Conservation (phyloP, 1,139 yeast genomes). For the Tardiomyces digboiensis region DNA sequence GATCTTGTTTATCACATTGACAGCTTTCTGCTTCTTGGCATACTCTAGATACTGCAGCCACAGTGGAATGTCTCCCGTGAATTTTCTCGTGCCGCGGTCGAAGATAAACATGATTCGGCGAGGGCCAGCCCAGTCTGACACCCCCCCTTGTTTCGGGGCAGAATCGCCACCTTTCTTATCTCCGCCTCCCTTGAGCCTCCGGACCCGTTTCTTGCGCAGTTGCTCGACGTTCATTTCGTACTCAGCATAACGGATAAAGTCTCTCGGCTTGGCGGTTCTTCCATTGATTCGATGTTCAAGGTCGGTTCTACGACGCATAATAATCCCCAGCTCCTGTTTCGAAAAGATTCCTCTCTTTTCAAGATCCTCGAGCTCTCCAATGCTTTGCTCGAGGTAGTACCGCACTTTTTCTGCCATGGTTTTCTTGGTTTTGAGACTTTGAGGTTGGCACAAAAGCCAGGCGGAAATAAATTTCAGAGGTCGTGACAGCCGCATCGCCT, state of each 20-base stretch:
- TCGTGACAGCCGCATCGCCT: not conserved
- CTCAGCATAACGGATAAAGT: slow-evolving; percentile 69
- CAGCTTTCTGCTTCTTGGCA: slow-evolving; percentile 67
- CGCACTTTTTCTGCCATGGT: slow-evolving; percentile 67
- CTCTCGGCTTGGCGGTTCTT: slow-evolving; percentile 71
- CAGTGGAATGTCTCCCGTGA: slow-evolving; percentile 64
- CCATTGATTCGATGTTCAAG: slow-evolving; percentile 88
- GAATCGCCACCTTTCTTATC: slow-evolving; percentile 32
- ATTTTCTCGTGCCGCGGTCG: slow-evolving; percentile 74
- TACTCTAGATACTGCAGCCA: slow-evolving; percentile 74
- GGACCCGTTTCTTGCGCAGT: slow-evolving; percentile 62
- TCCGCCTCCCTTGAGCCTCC: slow-evolving; percentile 40
- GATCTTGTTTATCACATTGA: slow-evolving; percentile 70
- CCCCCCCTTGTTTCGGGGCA: slow-evolving; percentile 11
- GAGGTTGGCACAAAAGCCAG: no score
- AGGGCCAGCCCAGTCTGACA: slow-evolving; percentile 84
- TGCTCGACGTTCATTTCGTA: slow-evolving; percentile 78
- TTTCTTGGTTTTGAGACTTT: no score
- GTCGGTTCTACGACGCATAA: slow-evolving; percentile 91
- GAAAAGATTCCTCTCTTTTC: slow-evolving; percentile 67
- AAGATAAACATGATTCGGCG: slow-evolving; percentile 76
- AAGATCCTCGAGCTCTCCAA: slow-evolving; percentile 89
- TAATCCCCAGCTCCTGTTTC: slow-evolving; percentile 63
- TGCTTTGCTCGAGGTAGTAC: slow-evolving; percentile 71
- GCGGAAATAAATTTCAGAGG: not conserved